Conservation (phyloP, 1,139 yeast species). For the Yamadazyma membranifaciens region DNA sequence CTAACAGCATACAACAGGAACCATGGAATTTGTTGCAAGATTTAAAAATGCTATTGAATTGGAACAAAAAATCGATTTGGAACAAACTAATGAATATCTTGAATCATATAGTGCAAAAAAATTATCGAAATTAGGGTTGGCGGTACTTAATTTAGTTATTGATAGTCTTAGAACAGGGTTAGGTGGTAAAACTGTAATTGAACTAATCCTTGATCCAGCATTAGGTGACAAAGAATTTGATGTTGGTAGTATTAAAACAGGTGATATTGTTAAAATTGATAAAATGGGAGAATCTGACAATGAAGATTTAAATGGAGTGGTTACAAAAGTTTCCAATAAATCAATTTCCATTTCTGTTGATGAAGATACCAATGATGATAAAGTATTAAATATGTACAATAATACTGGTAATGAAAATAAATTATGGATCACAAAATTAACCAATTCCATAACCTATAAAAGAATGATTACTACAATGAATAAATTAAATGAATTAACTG, state of each 20-base stretch:
- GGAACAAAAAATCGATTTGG: conserved; percentile 61
- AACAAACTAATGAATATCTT: conserved; percentile 50
- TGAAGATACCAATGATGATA: conserved; percentile 53
- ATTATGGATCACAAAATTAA: conserved; percentile 64
- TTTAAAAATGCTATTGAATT: conserved; percentile 52
- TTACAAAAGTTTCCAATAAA: conserved; percentile 46
- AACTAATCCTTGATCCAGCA: conserved; percentile 63
- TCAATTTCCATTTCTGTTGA: conserved; percentile 56
- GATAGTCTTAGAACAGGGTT: conserved; percentile 70
- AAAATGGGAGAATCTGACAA: conserved; percentile 26
- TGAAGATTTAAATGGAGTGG: conserved; percentile 54
- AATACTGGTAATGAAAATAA: conserved; percentile 40
- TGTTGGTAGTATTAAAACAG: conserved; percentile 63
- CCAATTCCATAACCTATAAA: conserved; percentile 68
- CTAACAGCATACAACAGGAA: conserved; percentile 10
- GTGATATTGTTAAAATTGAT: conserved; percentile 70
- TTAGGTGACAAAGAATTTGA: conserved; percentile 43
- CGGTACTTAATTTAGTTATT: conserved; percentile 63
- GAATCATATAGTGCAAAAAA: conserved; percentile 58
- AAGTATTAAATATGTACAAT: conserved; percentile 41
- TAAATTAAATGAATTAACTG: conserved; percentile 51
- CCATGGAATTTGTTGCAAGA: conserved; percentile 32
- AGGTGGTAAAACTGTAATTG: conserved; percentile 74
- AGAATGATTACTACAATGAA: conserved; percentile 81
- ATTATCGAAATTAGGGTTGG: conserved; percentile 69